phyloP scores from a whole-genome alignment of 148 eudicot genomes.

The Bassia scoparia region DNA sequence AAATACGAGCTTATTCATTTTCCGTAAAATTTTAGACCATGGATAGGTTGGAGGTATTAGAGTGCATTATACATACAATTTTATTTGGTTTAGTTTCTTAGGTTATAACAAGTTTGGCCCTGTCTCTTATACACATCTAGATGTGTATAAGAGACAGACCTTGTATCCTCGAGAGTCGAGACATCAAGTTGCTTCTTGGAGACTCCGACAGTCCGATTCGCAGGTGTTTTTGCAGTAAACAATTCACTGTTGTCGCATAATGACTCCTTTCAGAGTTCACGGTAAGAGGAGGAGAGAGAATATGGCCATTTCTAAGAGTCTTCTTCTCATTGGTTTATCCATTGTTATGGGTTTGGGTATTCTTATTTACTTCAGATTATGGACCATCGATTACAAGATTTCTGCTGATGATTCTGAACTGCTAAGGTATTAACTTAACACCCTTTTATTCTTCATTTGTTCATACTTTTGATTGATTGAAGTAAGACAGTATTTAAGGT shows the following conservation, averaged over 20 bases:
- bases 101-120: no score
- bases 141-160: no score
- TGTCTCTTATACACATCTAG: no score
- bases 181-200: background rate
- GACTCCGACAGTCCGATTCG: background rate
- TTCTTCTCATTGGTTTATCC: slow-evolving; percentile 40
- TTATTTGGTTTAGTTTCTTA: no score
- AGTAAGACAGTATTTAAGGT: no score
- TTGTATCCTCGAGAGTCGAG: no score
- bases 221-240: background rate
- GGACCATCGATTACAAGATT: slow-evolving; percentile 63
- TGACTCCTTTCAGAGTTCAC: no score
- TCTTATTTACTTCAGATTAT: slow-evolving; percentile 64
- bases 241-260: background rate
- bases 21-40: no score
- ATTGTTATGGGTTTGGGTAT: slow-evolving; percentile 50
- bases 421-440: slow-evolving; percentile 37
- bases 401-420: slow-evolving; percentile 59
- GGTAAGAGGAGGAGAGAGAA: slow-evolving; percentile 18
- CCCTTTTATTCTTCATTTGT: background rate
- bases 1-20: no score
- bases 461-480: no score
- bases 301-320: slow-evolving; percentile 35
- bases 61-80: no score
- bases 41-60: no score